These are phyloP conservation scores for Blastobotrys robertii DNA, from an alignment of 805 yeast genomes.

Conservation along the genomic window DNA sequence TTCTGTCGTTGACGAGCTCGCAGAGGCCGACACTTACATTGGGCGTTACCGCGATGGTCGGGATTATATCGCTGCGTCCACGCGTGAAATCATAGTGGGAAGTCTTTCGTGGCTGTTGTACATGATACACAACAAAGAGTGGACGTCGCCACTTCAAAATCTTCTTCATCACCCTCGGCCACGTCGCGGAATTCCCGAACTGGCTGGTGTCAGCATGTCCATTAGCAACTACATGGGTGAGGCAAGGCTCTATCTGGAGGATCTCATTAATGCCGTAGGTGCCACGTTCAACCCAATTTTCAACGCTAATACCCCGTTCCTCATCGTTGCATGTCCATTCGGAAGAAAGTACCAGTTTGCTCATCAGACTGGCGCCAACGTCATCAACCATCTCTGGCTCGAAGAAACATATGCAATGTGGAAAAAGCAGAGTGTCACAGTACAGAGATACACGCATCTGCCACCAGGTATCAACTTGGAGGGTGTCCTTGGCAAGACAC, in stretches of 20 bases:
- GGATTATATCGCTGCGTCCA: conserved; percentile 40
- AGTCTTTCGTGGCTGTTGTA: conserved; percentile 69
- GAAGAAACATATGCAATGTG: conserved; percentile 68
- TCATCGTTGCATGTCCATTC: conserved; percentile 53
- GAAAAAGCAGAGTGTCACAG: conserved; percentile 39
- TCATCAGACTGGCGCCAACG: conserved; percentile 22
- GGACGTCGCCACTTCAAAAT: conserved; percentile 45
- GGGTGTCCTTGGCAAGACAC: conserved; percentile 44
- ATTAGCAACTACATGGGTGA: conserved; percentile 82
- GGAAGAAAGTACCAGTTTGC: conserved; percentile 79
- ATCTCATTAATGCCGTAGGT: conserved; percentile 57
- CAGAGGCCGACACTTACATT: conserved; percentile 39
- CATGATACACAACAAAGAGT: conserved; percentile 45
- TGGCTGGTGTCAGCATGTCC: conserved; percentile 47
- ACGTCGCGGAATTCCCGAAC: conserved; percentile 39
- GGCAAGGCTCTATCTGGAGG: conserved; percentile 62
- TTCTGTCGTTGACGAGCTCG: conserved; percentile 23
- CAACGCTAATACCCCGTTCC: conserved; percentile 45
- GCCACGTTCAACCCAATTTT: conserved; percentile 63
- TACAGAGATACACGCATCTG: conserved; percentile 39
- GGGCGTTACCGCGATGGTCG: conserved; percentile 56
- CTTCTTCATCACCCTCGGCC: conserved; percentile 67
- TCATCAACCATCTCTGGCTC: conserved; percentile 79
- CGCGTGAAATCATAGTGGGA: conserved; percentile 40
- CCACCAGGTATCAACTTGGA: conserved; percentile 35